Evolutionary conservation across 257 asterid species (phyloP).

Genomic region (Lantana camara): DNA sequence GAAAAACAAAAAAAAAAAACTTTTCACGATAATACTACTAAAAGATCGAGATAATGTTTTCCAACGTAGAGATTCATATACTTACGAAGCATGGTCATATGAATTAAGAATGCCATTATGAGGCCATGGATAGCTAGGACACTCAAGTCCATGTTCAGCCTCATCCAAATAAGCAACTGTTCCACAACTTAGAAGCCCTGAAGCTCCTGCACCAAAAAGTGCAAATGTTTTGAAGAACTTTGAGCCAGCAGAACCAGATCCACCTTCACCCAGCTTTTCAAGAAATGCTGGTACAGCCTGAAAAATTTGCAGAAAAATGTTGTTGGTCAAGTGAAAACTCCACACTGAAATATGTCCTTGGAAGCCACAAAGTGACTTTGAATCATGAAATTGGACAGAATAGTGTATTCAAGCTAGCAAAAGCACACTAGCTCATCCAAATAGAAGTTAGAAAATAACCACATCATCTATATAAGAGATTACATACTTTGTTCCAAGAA

Average conservation of each 20-base stretch:
- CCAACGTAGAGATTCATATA: conserved; percentile 3
- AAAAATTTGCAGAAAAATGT: conserved; percentile 20
- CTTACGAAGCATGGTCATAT: conserved; percentile 77
- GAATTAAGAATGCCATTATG: conserved; percentile 69
- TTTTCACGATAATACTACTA: background rate
- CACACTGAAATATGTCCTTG: background rate
- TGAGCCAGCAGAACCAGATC: conserved; percentile 37
- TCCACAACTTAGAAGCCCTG: conserved; percentile 57
- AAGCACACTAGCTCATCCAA: background rate
- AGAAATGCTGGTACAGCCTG: conserved; percentile 35
- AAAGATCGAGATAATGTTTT: background rate
- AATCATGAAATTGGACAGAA: background rate
- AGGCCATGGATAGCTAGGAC: conserved; percentile 75
- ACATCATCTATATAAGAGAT: background rate
- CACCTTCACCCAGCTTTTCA: conserved; percentile 40
- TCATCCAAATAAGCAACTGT: conserved; percentile 60
- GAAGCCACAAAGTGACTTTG: background rate
- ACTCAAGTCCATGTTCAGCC: conserved; percentile 67
- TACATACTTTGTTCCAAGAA: background rate
- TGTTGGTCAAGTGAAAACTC: conserved; percentile 3
- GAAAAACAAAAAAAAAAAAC: too few species aligned
- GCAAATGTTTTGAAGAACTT: conserved; percentile 45
- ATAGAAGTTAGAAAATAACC: background rate
- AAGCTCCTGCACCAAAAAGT: conserved; percentile 57
- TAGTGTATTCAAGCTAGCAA: too few species aligned